Percentiles rank a stretch among this genome's conserved stretches.
Conservation (phyloP, 129 eudicot genomes). For the Artemisia argyi region DNA sequence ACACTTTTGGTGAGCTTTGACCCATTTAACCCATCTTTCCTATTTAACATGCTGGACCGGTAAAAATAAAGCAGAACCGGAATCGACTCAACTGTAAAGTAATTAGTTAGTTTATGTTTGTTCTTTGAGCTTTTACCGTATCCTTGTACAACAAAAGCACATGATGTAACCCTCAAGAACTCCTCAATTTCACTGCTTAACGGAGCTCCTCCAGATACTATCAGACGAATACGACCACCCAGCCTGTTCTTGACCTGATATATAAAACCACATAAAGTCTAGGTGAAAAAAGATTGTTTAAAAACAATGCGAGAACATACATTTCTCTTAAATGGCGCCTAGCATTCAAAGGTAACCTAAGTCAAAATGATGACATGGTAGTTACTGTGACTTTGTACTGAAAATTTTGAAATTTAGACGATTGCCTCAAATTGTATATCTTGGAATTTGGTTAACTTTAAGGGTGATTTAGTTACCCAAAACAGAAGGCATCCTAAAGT, state of each 20-base stretch:
- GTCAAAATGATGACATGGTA: too few relatives aligned
- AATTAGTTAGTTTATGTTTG: neutral
- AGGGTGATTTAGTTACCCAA: too few relatives aligned
- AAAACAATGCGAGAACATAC: neutral
- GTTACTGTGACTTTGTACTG: too few relatives aligned
- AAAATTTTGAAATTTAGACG: too few relatives aligned
- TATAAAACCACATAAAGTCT: neutral
- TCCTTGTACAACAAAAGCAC: slow-evolving; percentile 97
- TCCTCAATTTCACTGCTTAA: slow-evolving; percentile 89
- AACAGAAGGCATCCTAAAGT: too few relatives aligned
- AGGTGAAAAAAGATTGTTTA: neutral
- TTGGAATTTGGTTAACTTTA: neutral
- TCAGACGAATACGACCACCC: slow-evolving; percentile 87
- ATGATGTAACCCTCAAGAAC: slow-evolving; percentile 90
- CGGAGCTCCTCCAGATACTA: slow-evolving; percentile 97
- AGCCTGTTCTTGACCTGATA: slow-evolving; percentile 69
- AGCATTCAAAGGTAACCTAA: too few relatives aligned
- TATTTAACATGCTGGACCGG: neutral
- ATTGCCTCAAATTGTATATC: neutral
- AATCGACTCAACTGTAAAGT: neutral
- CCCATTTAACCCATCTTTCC: neutral
- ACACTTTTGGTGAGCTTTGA: neutral
- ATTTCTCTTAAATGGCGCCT: too few relatives aligned
- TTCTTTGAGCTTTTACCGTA: slow-evolving; percentile 53
- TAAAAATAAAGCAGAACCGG: neutral